Percentiles rank a stretch among this genome's conserved stretches.
Conservation (phyloP, 306 rosid genomes). For the Ormosia semicastrata region DNA sequence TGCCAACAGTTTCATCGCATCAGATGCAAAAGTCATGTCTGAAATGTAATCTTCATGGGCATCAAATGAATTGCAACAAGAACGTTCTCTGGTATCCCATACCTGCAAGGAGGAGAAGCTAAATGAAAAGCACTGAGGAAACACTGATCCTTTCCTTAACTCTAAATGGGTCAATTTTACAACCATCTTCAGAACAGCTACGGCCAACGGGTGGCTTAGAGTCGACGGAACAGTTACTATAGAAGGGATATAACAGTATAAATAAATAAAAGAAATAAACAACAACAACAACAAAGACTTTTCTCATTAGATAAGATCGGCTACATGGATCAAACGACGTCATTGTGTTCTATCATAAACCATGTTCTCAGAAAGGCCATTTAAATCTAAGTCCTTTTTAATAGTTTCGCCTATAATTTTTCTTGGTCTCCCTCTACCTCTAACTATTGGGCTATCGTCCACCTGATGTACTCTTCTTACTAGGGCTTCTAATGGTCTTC, state of each 20-base stretch:
- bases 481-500: no score
- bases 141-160: background rate
- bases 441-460: no score
- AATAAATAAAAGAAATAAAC: background rate
- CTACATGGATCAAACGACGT: no score
- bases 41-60: slow-evolving; percentile 80
- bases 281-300: no score
- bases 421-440: no score
- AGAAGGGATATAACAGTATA: background rate
- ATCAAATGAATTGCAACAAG: slow-evolving; percentile 74
- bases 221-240: background rate
- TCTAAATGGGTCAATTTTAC: background rate
- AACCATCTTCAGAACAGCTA: background rate
- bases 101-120: slow-evolving; percentile 42
- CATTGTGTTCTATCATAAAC: no score
- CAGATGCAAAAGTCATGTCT: slow-evolving; percentile 76
- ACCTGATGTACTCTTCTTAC: no score
- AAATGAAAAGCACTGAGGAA: slow-evolving; percentile 20
- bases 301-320: no score
- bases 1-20: slow-evolving; percentile 73
- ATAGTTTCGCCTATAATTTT: no score
- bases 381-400: no score
- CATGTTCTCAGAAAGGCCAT: no score
- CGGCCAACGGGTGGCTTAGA: background rate
- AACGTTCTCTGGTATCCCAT: slow-evolving; percentile 87